A percentile compares a stretch with the other conserved stretches of the same genome.
phyloP scores from a whole-genome alignment of 2,329 filamentous ascomycete genomes.

The Neonectria punicea region DNA sequence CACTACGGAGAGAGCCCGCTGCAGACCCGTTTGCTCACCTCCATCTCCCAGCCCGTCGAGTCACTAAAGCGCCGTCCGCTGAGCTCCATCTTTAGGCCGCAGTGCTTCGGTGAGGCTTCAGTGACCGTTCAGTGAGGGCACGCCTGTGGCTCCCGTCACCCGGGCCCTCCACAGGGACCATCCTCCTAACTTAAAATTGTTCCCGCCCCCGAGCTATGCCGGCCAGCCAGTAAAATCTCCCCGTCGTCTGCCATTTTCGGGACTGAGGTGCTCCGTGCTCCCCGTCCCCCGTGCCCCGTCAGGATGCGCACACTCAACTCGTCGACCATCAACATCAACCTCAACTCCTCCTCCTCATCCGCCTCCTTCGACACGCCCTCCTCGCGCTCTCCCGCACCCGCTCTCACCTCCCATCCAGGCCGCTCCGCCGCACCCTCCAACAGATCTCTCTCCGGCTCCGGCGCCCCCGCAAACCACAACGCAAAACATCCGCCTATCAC shows the following conservation, averaged over 20 bases:
- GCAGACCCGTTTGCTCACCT: not conserved
- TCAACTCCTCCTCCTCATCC: slow-evolving; percentile 19
- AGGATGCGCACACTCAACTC: slow-evolving; percentile 43
- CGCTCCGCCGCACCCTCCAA: slow-evolving; percentile 21
- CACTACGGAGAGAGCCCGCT: not conserved
- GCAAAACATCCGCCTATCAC: slow-evolving; percentile 28
- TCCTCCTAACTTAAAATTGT: slow-evolving; percentile 33
- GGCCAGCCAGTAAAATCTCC: slow-evolving; percentile 35
- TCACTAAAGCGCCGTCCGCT: not conserved
- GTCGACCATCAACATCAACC: slow-evolving; percentile 37
- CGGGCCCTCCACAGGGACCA: slow-evolving; percentile 17
- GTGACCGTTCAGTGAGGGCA: slow-evolving; percentile 1
- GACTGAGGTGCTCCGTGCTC: slow-evolving; percentile 18
- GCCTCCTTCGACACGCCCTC: slow-evolving; percentile 36
- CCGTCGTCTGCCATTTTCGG: slow-evolving; percentile 22
- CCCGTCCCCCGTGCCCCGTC: slow-evolving; percentile 30
- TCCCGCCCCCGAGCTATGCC: slow-evolving; percentile 27
- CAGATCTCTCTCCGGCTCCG: slow-evolving; percentile 21
- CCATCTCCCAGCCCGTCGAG: not conserved
- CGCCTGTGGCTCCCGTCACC: slow-evolving; percentile 15
- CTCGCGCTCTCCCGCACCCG: slow-evolving; percentile 30
- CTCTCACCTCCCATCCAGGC: slow-evolving; percentile 24
- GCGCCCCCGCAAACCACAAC: slow-evolving; percentile 24
- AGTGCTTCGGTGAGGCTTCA: slow-evolving; percentile 2
- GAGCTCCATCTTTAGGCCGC: not conserved